These are phyloP conservation scores for Sideroxylon spinosum DNA, from an alignment of 179 eudicot genomes.

Conservation along the genomic window DNA sequence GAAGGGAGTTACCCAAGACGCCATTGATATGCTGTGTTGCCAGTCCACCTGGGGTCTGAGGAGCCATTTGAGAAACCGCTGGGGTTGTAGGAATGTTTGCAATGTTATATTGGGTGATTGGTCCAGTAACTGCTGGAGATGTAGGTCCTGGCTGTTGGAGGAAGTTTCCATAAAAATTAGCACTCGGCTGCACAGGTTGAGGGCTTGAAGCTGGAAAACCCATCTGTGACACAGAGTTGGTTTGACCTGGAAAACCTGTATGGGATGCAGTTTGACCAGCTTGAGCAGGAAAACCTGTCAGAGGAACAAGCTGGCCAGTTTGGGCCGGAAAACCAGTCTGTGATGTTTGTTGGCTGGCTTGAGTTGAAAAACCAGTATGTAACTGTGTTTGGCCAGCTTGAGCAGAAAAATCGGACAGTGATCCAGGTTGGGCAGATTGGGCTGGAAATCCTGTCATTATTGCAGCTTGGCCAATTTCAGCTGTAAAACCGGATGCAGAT, in stretches of 20 bases:
- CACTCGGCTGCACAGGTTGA: too few relatives aligned
- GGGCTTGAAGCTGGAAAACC: constrained; percentile 28
- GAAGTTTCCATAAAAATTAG: too few relatives aligned
- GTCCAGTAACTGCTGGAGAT: too few relatives aligned
- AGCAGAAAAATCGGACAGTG: background rate
- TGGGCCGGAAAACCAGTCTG: constrained; percentile 12
- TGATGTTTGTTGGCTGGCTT: constrained; percentile 22
- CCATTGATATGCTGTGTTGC: too few relatives aligned
- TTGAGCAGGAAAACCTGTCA: constrained; percentile 19
- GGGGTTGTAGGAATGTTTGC: too few relatives aligned
- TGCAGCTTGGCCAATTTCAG: constrained; percentile 17
- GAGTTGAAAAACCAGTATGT: constrained; percentile 21
- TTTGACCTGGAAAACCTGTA: constrained; percentile 27
- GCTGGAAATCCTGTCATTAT: background rate
- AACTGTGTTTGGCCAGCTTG: background rate
- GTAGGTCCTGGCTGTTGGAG: too few relatives aligned
- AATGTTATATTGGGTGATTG: too few relatives aligned
- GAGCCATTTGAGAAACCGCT: too few relatives aligned
- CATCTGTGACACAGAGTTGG: constrained; percentile 18
- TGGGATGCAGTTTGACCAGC: constrained; percentile 6
- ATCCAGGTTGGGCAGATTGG: background rate
- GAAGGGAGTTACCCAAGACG: background rate
- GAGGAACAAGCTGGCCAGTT: constrained; percentile 4
- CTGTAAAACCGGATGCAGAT: constrained; percentile 15
- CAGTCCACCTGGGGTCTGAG: too few relatives aligned